Base-by-base conservation (phyloP, 1,139 yeast genomes). In the Debaryomyces udenii region DNA sequence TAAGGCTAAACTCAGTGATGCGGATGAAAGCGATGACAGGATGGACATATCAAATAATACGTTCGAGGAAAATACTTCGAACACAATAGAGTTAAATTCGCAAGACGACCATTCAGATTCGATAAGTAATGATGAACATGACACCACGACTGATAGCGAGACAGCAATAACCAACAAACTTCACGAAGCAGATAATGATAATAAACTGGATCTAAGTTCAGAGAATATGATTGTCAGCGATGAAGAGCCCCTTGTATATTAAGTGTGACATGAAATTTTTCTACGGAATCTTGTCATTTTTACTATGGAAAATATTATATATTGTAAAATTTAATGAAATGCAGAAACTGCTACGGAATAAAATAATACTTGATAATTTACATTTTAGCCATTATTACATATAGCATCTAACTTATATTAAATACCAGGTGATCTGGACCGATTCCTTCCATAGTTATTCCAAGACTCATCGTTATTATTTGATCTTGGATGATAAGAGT, bases 401-500 rank as follows among this genome's bases (percentile, higher is more conserved):
- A 20, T 20, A 20, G 22, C 22, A 5, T 20, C 22, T 5, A 20
- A 20, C 7, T 20, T 20, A 6, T 6, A 5, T 7, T 20, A 20
- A 7, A 20, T 20, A 20, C 22, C 22, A 13, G 52, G 53, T 9
- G 53, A 50, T 41, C 59, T 49, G 10, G 52, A 44, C 33, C 59
- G 48, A 9, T 40, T 42, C 36, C 50, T 46, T 17, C 13, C 34
- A 22, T 32, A 30, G 17, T 38, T 33, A 24, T 37, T 24, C 31
- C 39, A 33, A 13, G 50, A 44, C 41, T 53, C 44, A 7, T 44
- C 43, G 28, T 54, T 45, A 30, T 42, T 26, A 38, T 49, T 38
- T 11, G 45, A 22, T 16, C 31, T 26, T 16, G 62, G 62, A 15
- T 49, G 53, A 40, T 58, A 57, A 3, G 57, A 44, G 39, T 59